Base-by-base conservation (phyloP, 2,329 filamentous ascomycete species). In the Cryphonectria carpinicola region DNA sequence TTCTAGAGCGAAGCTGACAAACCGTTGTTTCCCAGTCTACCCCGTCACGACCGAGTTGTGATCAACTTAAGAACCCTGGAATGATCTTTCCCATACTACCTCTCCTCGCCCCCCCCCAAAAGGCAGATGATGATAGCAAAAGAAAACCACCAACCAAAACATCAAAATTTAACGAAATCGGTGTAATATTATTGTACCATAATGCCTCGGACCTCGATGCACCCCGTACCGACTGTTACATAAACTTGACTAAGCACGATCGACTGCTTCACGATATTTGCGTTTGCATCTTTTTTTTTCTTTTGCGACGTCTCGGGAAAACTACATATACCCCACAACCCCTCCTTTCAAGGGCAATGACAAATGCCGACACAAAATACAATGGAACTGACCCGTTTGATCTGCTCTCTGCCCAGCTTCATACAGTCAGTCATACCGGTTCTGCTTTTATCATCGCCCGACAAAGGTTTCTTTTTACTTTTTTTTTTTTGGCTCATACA, bases 1-100 rank as follows among this genome's bases (percentile, higher is more conserved):
- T 28, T 25, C 22, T 11, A 5, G n/a, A 14, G 5, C 1, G 4
- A 8, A 64, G 49, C 67, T 69, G 14, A 69, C 60, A 62, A 32
- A 32, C 32, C 32, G 32, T 2, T 49, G 19, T 19, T 19, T 60
- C 11, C 22, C 28, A 72, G 70, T 63, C 49, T 72, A 72, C 22
- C 70, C 70, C 8, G 64, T 66, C n/a, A n/a, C 32, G 32, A 32
- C 32, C 32, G 32, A 6, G 5, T 11, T 17, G 5, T 65, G 28
- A 35, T 65, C 41, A 7, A 32, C 6, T 32, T 4, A 3, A 11
- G 7, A n/a, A 7, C 22, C 54, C 6, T 28, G 3, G 54, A 58
- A 6, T 28, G 13, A 17, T 19, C 7, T 32, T 32, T 56, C 7
- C 2, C 25, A 8, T 32, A 19, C 8, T 58, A 7, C 14, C n/a